These are phyloP conservation scores for Massariosphaeria phaeospora DNA, from an alignment of 495 filamentous ascomycete genomes.

Conservation along the genomic window DNA sequence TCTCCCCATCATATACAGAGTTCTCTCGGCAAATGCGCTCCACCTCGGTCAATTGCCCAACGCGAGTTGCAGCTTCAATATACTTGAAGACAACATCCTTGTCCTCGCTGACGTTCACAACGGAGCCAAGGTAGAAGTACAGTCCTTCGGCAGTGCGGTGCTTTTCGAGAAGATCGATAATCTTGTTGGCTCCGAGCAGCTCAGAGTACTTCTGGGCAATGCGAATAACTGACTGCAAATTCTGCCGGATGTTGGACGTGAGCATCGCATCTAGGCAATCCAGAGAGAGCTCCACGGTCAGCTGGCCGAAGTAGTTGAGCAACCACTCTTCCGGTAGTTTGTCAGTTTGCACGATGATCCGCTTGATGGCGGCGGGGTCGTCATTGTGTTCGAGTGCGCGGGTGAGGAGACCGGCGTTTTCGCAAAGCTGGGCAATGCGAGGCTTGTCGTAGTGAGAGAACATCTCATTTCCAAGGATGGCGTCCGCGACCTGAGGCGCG, in stretches of 20 bases:
- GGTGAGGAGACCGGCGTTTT: slow-evolving; percentile 58
- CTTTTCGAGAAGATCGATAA: slow-evolving; percentile 94
- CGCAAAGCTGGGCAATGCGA: slow-evolving; percentile 82
- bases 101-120: slow-evolving; percentile 96
- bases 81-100: slow-evolving; percentile 98
- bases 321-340: slow-evolving; percentile 86
- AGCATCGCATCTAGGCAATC: slow-evolving; percentile 97
- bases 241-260: slow-evolving; percentile 90
- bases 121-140: slow-evolving; percentile 95
- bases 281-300: slow-evolving; percentile 90
- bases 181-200: slow-evolving; percentile 77
- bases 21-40: slow-evolving; percentile 96
- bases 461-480: slow-evolving; percentile 95
- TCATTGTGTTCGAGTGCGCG: slow-evolving; percentile 87
- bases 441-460: slow-evolving; percentile 92
- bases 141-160: slow-evolving; percentile 94
- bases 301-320: slow-evolving; percentile 81
- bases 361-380: slow-evolving; percentile 83
- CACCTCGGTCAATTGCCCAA: slow-evolving; percentile 88
- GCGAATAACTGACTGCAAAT: slow-evolving; percentile 87
- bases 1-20: slow-evolving; percentile 86
- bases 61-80: slow-evolving; percentile 90
- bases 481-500: slow-evolving; percentile 94
- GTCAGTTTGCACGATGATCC: slow-evolving; percentile 73
- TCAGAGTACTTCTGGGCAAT: slow-evolving; percentile 98